Conservation (phyloP, 768 basidiomycete genomes). For the Leucosporidium yakuticum region DNA sequence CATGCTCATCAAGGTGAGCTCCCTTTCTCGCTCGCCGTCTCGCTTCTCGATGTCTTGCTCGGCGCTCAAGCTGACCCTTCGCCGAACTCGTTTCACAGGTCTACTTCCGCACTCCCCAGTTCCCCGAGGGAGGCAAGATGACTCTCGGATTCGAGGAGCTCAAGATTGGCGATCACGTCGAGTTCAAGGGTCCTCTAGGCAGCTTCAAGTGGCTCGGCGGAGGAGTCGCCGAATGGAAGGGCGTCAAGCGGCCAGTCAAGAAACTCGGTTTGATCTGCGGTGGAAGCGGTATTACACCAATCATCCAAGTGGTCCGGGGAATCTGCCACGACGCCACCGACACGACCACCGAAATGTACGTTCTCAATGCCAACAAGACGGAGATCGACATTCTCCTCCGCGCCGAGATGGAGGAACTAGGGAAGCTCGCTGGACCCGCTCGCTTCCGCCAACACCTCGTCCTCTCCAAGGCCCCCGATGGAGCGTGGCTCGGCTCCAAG, state of each 20-base stretch:
- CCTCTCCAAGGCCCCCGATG: conserved; percentile 44
- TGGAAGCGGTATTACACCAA: conserved; percentile 58
- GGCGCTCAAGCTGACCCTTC: background rate
- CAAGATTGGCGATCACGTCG: conserved; percentile 50
- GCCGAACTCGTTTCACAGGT: conserved; percentile 3
- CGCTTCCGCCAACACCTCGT: conserved; percentile 50
- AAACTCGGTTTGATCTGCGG: conserved; percentile 56
- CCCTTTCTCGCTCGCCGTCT: background rate
- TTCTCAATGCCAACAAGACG: conserved; percentile 52
- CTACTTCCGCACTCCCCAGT: conserved; percentile 30
- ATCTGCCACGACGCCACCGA: conserved; percentile 48
- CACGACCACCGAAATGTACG: conserved; percentile 48
- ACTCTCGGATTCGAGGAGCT: conserved; percentile 51
- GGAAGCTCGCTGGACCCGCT: conserved; percentile 8
- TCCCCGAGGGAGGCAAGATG: conserved; percentile 53
- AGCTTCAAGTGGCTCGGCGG: conserved; percentile 53
- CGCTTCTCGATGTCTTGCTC: background rate
- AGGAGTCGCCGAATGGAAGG: conserved; percentile 46
- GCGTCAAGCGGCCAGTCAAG: conserved; percentile 42
- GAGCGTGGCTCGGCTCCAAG: conserved; percentile 45
- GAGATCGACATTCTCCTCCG: conserved; percentile 53
- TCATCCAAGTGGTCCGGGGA: conserved; percentile 54
- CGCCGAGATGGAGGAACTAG: conserved; percentile 50
- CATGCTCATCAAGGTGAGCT: conserved; percentile 49
- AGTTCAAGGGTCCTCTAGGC: conserved; percentile 59